Percentiles rank a stretch among this genome's conserved stretches.
These are phyloP conservation scores for Darksidea phi DNA, from an alignment of 495 filamentous ascomycete genomes.

Conservation along the genomic window DNA sequence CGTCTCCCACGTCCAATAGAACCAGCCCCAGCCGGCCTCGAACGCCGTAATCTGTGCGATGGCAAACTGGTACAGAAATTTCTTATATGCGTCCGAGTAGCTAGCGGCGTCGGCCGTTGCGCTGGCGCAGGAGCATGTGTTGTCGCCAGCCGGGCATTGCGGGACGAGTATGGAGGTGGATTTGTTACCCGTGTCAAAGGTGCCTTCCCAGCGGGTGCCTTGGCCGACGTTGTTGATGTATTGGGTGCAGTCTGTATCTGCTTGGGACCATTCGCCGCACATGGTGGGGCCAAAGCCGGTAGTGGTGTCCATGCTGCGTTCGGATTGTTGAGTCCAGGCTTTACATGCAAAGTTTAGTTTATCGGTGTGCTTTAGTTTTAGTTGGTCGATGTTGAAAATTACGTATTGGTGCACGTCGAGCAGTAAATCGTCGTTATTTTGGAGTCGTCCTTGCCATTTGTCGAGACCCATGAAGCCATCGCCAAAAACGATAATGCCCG, in stretches of 20 bases:
- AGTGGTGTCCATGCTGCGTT: constrained; percentile 62
- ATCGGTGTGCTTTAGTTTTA: constrained; percentile 57
- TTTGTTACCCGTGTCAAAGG: constrained; percentile 59
- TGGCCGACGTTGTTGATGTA: constrained; percentile 87
- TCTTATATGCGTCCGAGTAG: constrained; percentile 76
- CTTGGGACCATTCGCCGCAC: constrained; percentile 96
- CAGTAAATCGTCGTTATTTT: constrained; percentile 52
- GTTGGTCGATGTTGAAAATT: constrained; percentile 63
- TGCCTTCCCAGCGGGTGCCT: constrained; percentile 91
- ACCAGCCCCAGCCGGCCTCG: constrained; percentile 91
- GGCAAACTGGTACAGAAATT: constrained; percentile 83
- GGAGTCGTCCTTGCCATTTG: constrained; percentile 47
- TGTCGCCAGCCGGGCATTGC: constrained; percentile 64
- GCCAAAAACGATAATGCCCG: constrained; percentile 60
- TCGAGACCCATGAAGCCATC: constrained; percentile 66
- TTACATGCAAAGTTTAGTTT: constrained; percentile 82
- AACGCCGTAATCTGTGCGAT: constrained; percentile 94
- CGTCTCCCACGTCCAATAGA: constrained; percentile 94
- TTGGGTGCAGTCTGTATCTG: constrained; percentile 89
- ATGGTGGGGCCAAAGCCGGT: constrained; percentile 96
- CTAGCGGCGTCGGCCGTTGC: constrained; percentile 70
- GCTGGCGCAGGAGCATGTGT: constrained; percentile 65
- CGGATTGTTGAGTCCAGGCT: constrained; percentile 78
- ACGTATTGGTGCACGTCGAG: constrained; percentile 86
- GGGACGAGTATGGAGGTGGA: constrained; percentile 57